A percentile compares a stretch with the other conserved stretches of the same genome.
phyloP scores from a whole-genome alignment of 2,329 filamentous ascomycete genomes.

The Pestalotiopsis sp. region DNA sequence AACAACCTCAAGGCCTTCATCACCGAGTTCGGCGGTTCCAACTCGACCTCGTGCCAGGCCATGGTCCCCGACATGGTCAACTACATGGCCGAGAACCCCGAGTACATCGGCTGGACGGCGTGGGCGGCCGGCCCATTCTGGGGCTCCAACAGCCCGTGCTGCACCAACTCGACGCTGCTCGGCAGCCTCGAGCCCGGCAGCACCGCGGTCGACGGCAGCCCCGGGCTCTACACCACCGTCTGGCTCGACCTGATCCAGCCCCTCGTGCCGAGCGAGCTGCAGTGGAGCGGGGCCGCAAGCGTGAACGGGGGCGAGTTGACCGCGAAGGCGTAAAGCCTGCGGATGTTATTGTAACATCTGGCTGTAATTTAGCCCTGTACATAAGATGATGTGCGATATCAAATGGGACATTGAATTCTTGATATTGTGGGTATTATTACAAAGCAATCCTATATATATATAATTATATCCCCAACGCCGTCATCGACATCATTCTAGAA shows the following conservation, averaged over 20 bases:
- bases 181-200: constrained; percentile 51
- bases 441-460: background rate
- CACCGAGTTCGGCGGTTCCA: constrained; percentile 50
- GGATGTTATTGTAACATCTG: background rate
- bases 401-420: background rate
- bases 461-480: background rate
- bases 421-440: constrained; percentile 1
- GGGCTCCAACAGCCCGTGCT: constrained; percentile 45
- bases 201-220: constrained; percentile 41
- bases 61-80: constrained; percentile 45
- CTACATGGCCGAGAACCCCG: constrained; percentile 48
- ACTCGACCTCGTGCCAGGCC: constrained; percentile 41
- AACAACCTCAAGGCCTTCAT: constrained; percentile 50
- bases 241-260: constrained; percentile 47
- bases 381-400: background rate
- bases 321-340: background rate
- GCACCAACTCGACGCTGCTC: constrained; percentile 40
- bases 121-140: constrained; percentile 54
- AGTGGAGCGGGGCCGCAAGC: constrained; percentile 37
- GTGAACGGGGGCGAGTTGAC: constrained; percentile 18
- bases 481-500: background rate
- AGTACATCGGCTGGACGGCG: constrained; percentile 54
- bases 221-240: constrained; percentile 47
- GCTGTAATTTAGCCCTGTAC: background rate
- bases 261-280: constrained; percentile 42